phyloP scores from a whole-genome alignment of 2,329 filamentous ascomycete species.

The Calonectria naviculata region DNA sequence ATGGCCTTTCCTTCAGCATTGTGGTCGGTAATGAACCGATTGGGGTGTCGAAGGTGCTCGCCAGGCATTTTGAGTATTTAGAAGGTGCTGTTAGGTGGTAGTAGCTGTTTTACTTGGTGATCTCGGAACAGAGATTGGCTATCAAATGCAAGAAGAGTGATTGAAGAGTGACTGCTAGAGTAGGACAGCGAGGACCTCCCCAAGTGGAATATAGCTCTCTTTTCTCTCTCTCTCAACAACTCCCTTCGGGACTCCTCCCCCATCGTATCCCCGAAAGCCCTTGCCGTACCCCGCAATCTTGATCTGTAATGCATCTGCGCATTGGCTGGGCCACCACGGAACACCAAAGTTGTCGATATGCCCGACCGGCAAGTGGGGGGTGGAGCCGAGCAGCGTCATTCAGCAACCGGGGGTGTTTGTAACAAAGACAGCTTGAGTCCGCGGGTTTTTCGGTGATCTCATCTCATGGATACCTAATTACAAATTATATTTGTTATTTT shows the following conservation, averaged over 20 bases:
- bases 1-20: slow-evolving; percentile 31
- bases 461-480: neutral
- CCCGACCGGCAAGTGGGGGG: slow-evolving; percentile 22
- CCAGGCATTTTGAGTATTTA: slow-evolving; percentile 9
- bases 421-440: neutral
- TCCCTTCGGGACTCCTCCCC: slow-evolving; percentile 20
- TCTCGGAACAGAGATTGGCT: neutral
- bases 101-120: neutral
- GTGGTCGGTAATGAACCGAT: slow-evolving; percentile 35
- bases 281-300: slow-evolving; percentile 10
- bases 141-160: neutral
- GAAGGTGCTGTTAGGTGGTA: neutral
- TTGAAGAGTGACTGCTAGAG: neutral
- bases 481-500: neutral
- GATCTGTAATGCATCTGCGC: neutral
- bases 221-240: slow-evolving; percentile 7
- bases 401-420: neutral
- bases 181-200: neutral
- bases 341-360: neutral
- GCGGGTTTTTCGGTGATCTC: neutral
- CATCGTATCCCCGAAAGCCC: slow-evolving; percentile 11
- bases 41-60: slow-evolving; percentile 27
- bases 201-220: slow-evolving; percentile 1
- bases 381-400: slow-evolving; percentile 9
- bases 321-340: neutral